Evolutionary conservation across 1,139 yeast species (phyloP).

Genomic region (Petasospora rhodanensis): DNA sequence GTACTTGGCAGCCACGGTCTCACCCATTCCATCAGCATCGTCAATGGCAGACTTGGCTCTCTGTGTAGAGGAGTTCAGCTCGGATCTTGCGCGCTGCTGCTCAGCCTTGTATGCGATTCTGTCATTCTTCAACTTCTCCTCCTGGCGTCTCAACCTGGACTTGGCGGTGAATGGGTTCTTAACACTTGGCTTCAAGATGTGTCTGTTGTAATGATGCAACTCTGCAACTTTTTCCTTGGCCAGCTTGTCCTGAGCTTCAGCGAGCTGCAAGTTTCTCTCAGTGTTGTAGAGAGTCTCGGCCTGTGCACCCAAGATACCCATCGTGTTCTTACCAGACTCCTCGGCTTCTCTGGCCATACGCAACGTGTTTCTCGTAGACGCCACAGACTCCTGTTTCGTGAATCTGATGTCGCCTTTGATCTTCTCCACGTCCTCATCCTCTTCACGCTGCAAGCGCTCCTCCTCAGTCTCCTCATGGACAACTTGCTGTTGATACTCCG

Average conservation of each 20-base stretch:
- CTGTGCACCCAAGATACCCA: slow-evolving; percentile 91
- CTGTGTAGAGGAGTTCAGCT: slow-evolving; percentile 42
- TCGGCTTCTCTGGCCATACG: slow-evolving; percentile 91
- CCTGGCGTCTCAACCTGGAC: slow-evolving; percentile 70
- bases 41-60: slow-evolving; percentile 39
- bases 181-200: slow-evolving; percentile 78
- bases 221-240: slow-evolving; percentile 85
- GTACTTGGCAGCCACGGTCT: slow-evolving; percentile 30
- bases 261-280: slow-evolving; percentile 70
- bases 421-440: slow-evolving; percentile 87
- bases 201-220: slow-evolving; percentile 72
- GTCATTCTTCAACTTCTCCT: slow-evolving; percentile 62
- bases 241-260: slow-evolving; percentile 75
- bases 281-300: slow-evolving; percentile 78
- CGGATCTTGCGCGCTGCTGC: slow-evolving; percentile 39
- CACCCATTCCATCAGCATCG: slow-evolving; percentile 28
- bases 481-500: slow-evolving; percentile 9
- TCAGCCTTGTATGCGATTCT: slow-evolving; percentile 53
- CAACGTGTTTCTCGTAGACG: slow-evolving; percentile 80
- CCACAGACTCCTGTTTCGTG: slow-evolving; percentile 82
- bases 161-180: slow-evolving; percentile 85
- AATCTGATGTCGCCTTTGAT: slow-evolving; percentile 81
- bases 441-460: slow-evolving; percentile 49
- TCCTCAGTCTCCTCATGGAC: slow-evolving; percentile 22
- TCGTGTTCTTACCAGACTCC: slow-evolving; percentile 80